Evolutionary conservation across 352 stramenopile species (phyloP), one percentile per base, ranked within the genome.

Genomic region (Blastocystis sp.): DNA sequence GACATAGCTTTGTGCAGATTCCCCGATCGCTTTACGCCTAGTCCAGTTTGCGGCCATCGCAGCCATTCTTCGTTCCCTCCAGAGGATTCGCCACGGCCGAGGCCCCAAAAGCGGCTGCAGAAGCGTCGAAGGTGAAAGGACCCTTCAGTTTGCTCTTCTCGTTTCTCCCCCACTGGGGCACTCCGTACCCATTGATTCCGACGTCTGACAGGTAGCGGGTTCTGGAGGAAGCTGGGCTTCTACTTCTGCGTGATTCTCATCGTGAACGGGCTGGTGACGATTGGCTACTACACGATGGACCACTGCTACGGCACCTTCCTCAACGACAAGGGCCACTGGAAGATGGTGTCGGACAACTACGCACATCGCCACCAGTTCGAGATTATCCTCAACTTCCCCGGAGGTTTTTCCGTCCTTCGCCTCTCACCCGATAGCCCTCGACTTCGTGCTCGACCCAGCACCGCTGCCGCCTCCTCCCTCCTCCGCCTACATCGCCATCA

Each of bases 401-500:
- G 40, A 40, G 71, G 71, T 81, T 54, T 1, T 64, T 3, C 54
- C 19, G 6, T n/a, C n/a, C n/a, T n/a, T n/a, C n/a, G n/a, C n/a
- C 3, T 65, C 10, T 19, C 17, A 65, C 1, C 54, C 10, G 10
- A 21, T 64, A 81, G 71, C 71, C 1, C 71, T 81, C 34, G 71
- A 81, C 60, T 81, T 81, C 57, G 71, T 81, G 14, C 43, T 81
- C 11, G 71, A 81, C 54, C 71, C 71, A 24, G 71, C 71, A 40
- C 71, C 71, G 34, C 71, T 81, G n/a, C 71, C 71, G 64, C 71
- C 71, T 81, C 71, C 71, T 40, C 43, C 71, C n/a, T 81, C 71
- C 3, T 63, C 40, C 45, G 71, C 71, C 17, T 81, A 81, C 54
- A 81, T 81, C 43, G 71, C 71, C 28, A 81, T 81, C 71, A 81